Evolutionary conservation across 257 asterid genomes (phyloP), one percentile per base, ranked within the genome.

Genomic region (Rauvolfia tetraphylla): DNA sequence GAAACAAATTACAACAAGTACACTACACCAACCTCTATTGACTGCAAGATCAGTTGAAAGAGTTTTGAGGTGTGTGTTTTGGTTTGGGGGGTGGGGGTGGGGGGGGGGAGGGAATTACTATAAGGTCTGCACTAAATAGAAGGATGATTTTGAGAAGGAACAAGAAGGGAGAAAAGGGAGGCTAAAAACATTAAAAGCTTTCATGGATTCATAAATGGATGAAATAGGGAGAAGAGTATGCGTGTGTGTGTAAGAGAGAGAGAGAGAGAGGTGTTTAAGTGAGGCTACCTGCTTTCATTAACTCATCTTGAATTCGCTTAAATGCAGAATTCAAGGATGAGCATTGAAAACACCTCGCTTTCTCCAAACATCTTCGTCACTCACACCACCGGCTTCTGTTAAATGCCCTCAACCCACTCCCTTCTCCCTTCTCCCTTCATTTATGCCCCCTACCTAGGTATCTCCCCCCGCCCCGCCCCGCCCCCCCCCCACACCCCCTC

Each of bases 291-390:
- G 85, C 81, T 83, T 73, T 74, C 86, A 86, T 80, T 84, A 82
- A 86, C 51, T 84, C 68, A 39, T 59, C 78, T 78, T 83, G 76
- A 82, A 79, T 79, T 77, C 79, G 68, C 48, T 76, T 81, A 59
- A 86, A 84, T 84, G 86, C 85, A 84, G 82, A 82, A 82, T 82
- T 65, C 41, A 81, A 79, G 83, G 75, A 74, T 76, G 81, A 77
- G 82, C 89, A 83, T 85, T 85, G 66, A 85, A 82, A 68, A 68
- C 80, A 49, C 84, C 86, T 82, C 78, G 86, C 81, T 82, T 82
- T 79, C 81, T 68, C 75, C 83, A 79, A 85, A 77, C 53, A 63
- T 70, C 78, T 74, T 58, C 79, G 41, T 81, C 81, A 78, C 61
- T 82, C 83, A 79, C 76, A 74, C 76, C 81, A 79, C 78, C 79